Base-by-base conservation (phyloP, 1,284 basidiomycete genomes). In the Ustilago cynodontis region DNA sequence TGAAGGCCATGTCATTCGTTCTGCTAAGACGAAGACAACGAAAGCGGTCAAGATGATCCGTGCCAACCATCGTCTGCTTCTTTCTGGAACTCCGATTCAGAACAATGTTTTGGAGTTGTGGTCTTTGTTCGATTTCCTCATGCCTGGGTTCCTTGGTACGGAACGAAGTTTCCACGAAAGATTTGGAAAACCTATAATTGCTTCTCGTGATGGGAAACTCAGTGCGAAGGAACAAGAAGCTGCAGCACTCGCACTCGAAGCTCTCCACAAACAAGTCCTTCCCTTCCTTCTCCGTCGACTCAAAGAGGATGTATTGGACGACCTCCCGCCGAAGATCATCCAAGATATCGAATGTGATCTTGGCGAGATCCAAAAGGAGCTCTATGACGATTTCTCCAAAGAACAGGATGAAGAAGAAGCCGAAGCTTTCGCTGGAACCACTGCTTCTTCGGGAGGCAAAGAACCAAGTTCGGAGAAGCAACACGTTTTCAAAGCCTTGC, bases 281-380 rank as follows among this genome's bases (percentile, higher is more conserved):
- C 97, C 97, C 0, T 99, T 99, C 91, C 88, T 99, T 31, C 89
- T 99, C 29, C 93, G 97, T 57, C 92, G 97, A 22, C 88, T 99
- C 82, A 99, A 99, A 86, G 97, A 99, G 87, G 95, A 99, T 83
- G 97, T 99, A 24, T 88, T 99, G 69, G 88, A 94, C 80, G 97
- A 99, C 85, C 89, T 99, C 2, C 97, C 97, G 0, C 97, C 97
- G 2, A 99, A 99, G 88, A 99, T 99, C 86, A 99, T 99, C 74
- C 97, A 99, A 87, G 97, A 99, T 86, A 98, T 99, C 86, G 97
- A 98, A 84, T 98, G 96, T 88, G 96, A 99, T 83, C 89, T 99
- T 2, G 98, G 95, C 0, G 77, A 79, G 18, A 69, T 84, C 33
- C 83, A 85, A 63, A 80, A 81, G 57, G 63, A 81, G 92, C 94